Base-by-base conservation (phyloP, 148 eudicot genomes). In the Mesembryanthemum crystallinum region DNA sequence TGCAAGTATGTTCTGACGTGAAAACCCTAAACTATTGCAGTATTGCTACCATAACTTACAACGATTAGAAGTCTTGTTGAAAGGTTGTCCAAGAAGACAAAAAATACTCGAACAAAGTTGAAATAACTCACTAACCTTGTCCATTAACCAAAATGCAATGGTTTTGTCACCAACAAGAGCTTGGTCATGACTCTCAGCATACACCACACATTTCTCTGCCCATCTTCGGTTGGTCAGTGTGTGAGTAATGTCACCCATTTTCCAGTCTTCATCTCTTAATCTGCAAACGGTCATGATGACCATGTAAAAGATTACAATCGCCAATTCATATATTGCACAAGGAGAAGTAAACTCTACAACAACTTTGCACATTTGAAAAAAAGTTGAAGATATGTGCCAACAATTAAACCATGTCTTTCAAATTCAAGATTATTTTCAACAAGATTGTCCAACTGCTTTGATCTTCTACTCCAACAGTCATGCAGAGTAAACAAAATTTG, bases 161-260 rank as follows among this genome's bases (percentile, higher is more conserved):
- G 99, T 95, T 88, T 95, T 95, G 79, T 95, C 99, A 80, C 99
- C 99, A 75, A 95, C 99, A 42, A 95, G 83, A 70, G 99, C 99
- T 87, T 95, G 99, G 79, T 95, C 99, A 79, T 95, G 99, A 86
- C 99, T 95, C 82, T 95, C 99, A 83, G 99, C 99, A 88, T 95
- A 95, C 51, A 82, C 71, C 73, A 95, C 85, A 75, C 99, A 95
- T 72, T 91, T 95, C 79, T 95, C 99, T 55, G 64, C 72, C 99
- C 99, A 95, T 78, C 99, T 91, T 88, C 99, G 84, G 74, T 95
- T 95, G 51, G 97, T 91, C 58, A 95, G 88, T 13, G 92, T 88
- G 82, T 83, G 81, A 80, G 84, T 76, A 63, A 95, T 89, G 79
- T 95, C 98, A 74, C 94, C 98, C 93, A 95, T 89, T 88, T 42